phyloP scores from a whole-genome alignment of 2,329 filamentous ascomycete genomes.

The Periconia sp. region DNA sequence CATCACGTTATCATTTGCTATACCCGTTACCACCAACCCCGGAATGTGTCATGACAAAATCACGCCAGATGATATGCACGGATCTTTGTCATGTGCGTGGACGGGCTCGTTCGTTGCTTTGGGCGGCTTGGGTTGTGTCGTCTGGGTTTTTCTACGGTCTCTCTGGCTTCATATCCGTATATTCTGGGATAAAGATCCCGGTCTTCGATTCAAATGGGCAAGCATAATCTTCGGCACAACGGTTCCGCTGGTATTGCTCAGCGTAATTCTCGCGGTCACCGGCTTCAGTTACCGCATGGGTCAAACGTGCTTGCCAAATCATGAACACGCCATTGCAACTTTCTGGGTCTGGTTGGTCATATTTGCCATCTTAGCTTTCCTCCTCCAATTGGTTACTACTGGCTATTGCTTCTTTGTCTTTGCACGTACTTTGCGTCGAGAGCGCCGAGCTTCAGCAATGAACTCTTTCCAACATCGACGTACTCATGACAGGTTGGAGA shows the following conservation, averaged over 20 bases:
- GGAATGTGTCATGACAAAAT: slow-evolving; percentile 79
- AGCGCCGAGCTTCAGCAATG: slow-evolving; percentile 3
- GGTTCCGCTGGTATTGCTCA: slow-evolving; percentile 33
- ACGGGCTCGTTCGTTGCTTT: slow-evolving; percentile 77
- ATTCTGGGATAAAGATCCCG: slow-evolving; percentile 40
- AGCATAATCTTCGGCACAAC: slow-evolving; percentile 34
- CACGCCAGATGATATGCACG: slow-evolving; percentile 81
- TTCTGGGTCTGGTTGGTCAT: slow-evolving; percentile 43
- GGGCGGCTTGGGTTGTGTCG: slow-evolving; percentile 75
- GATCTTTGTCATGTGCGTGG: slow-evolving; percentile 72
- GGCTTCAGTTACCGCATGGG: slow-evolving; percentile 46
- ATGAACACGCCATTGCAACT: slow-evolving; percentile 34
- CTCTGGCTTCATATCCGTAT: slow-evolving; percentile 44
- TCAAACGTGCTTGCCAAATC: slow-evolving; percentile 38
- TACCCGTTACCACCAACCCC: slow-evolving; percentile 73
- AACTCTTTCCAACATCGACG: slow-evolving; percentile 3
- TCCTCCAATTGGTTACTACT: slow-evolving; percentile 35
- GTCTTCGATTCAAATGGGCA: slow-evolving; percentile 28
- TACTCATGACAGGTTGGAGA: slow-evolving; percentile 10
- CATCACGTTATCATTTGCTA: slow-evolving; percentile 83
- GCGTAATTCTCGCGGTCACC: slow-evolving; percentile 28
- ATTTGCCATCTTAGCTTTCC: slow-evolving; percentile 30
- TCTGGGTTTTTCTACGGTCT: slow-evolving; percentile 62
- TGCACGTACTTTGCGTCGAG: slow-evolving; percentile 23
- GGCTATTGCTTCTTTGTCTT: slow-evolving; percentile 40